These are phyloP conservation scores for Penicillium occitanis DNA, from an alignment of 2,329 filamentous ascomycete species.

Conservation along the genomic window DNA sequence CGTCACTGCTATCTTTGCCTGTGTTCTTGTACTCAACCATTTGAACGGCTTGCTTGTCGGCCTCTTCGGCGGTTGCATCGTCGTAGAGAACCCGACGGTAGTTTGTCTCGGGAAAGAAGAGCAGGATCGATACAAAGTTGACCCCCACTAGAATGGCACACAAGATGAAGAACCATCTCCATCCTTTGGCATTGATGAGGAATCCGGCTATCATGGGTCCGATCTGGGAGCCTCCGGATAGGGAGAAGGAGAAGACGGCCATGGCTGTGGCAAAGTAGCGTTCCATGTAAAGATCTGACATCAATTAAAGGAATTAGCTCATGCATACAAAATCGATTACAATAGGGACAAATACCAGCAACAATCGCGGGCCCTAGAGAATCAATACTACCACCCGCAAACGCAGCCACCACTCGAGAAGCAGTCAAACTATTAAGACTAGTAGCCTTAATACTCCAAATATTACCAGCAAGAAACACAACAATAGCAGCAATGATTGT, in stretches of 20 bases:
- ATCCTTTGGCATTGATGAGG: slow-evolving; percentile 35
- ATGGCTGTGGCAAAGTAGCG: slow-evolving; percentile 33
- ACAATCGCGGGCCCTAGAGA: slow-evolving; percentile 38
- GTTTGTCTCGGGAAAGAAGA: slow-evolving; percentile 39
- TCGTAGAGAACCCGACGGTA: slow-evolving; percentile 30
- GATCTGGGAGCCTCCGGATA: slow-evolving; percentile 37
- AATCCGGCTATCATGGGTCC: slow-evolving; percentile 39
- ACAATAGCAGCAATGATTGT: slow-evolving; percentile 34
- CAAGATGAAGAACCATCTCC: slow-evolving; percentile 42
- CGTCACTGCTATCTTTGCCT: background rate
- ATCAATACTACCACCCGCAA: slow-evolving; percentile 32
- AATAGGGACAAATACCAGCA: slow-evolving; percentile 25
- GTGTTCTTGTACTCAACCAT: background rate
- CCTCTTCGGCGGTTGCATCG: slow-evolving; percentile 25
- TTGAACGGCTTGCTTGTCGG: slow-evolving; percentile 23
- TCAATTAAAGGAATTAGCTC: slow-evolving; percentile 17
- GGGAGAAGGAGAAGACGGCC: slow-evolving; percentile 35
- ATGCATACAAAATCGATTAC: background rate
- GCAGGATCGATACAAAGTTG: slow-evolving; percentile 34
- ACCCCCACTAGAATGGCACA: slow-evolving; percentile 33
- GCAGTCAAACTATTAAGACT: slow-evolving; percentile 34
- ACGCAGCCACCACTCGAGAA: slow-evolving; percentile 35
- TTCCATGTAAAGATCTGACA: slow-evolving; percentile 30
- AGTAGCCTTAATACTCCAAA: slow-evolving; percentile 36
- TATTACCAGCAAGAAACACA: slow-evolving; percentile 32